Base-by-base conservation (phyloP, 371 early-diverging fungal genomes). In the Synchytrium microbalum region DNA sequence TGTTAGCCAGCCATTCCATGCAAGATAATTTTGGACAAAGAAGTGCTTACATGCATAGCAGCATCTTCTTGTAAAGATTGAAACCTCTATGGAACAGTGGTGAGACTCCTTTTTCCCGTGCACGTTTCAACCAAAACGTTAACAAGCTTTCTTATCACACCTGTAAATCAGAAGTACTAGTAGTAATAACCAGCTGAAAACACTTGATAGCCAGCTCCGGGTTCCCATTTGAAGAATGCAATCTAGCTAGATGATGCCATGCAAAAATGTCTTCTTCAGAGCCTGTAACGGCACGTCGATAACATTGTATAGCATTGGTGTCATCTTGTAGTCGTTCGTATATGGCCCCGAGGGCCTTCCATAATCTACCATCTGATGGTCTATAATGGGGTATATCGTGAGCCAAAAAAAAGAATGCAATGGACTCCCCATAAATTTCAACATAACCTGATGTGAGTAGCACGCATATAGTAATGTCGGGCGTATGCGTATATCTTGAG, bases 401-500 rank as follows among this genome's bases (percentile, higher is more conserved):
- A 38, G 46, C 46, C 46, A 38, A 38, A 5, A 19, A 38, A n/a
- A n/a, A n/a, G n/a, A n/a, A n/a, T n/a, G n/a, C n/a, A n/a, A n/a
- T n/a, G n/a, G n/a, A n/a, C n/a, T n/a, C n/a, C n/a, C n/a, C n/a
- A n/a, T n/a, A n/a, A n/a, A n/a, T n/a, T n/a, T n/a, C n/a, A n/a
- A n/a, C n/a, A n/a, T n/a, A n/a, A 19, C 46, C 46, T 38, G 46
- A 38, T 38, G 46, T 38, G 46, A 19, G 46, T 38, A 10, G 46
- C 46, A 38, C 46, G 46, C 46, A 38, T 38, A 19, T 38, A 38
- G 46, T 38, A 38, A 38, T 38, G 46, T 5, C 46, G 46, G 10
- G 95, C 87, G 65, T 91, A 91, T 63, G 86, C 84, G 24, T 84
- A 83, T 76, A 93, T 81, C 32, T 83, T 84, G 30, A 95, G 81